A percentile compares a stretch with the other conserved stretches of the same genome.
Conservation (phyloP, 345 rosid species). For the Eucalyptus marginata region DNA sequence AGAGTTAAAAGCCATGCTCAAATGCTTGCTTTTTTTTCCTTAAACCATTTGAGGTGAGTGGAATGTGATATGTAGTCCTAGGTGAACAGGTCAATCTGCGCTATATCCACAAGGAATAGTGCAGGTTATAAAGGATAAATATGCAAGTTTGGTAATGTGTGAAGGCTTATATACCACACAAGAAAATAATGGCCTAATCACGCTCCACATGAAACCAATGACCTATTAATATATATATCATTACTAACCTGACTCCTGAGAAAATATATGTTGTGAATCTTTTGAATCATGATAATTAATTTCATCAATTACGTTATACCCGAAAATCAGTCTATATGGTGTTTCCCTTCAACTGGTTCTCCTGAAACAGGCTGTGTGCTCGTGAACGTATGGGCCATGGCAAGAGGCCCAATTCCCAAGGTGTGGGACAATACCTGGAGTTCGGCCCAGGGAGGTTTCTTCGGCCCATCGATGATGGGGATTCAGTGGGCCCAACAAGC, state of each 20-base stretch:
- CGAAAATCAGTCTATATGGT: background rate
- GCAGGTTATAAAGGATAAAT: background rate
- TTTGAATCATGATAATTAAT: too few species aligned
- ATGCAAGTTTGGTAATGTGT: background rate
- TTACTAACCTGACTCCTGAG: background rate
- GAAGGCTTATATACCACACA: background rate
- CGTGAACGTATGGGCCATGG: slow-evolving; percentile 7
- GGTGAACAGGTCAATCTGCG: background rate
- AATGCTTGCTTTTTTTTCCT: background rate
- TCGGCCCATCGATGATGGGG: background rate
- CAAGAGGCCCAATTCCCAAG: slow-evolving; percentile 11
- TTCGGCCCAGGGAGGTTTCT: slow-evolving; percentile 23
- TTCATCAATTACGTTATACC: too few species aligned
- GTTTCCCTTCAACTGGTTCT: too few species aligned
- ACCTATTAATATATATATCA: background rate
- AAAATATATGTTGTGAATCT: background rate
- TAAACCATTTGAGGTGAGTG: background rate
- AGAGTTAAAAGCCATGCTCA: background rate
- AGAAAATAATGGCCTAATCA: background rate
- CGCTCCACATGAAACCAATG: background rate
- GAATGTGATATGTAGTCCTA: background rate
- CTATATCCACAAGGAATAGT: background rate
- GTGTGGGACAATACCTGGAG: slow-evolving; percentile 16
- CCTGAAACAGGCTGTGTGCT: too few species aligned
- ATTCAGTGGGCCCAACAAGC: too few species aligned